Evolutionary conservation across 2,329 filamentous ascomycete genomes (phyloP).

Genomic region (Scorias spongiosa): DNA sequence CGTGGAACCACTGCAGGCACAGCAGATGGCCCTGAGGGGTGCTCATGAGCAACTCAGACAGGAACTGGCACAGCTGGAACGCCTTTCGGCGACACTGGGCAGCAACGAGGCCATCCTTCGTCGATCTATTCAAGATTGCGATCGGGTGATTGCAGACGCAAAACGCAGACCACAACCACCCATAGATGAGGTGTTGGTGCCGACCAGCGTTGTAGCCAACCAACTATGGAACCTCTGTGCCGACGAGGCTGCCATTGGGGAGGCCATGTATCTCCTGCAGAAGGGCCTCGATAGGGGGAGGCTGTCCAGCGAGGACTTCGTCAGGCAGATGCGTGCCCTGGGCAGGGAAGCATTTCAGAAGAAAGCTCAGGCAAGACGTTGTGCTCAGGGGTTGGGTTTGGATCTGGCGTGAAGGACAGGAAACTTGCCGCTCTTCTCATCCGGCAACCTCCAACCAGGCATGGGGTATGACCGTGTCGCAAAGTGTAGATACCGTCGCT

Average conservation of each 20-base stretch:
- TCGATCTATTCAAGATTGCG: constrained; percentile 62
- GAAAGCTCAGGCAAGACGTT: constrained; percentile 66
- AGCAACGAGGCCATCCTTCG: constrained; percentile 68
- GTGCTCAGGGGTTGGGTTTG: constrained; percentile 61
- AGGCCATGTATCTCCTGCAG: constrained; percentile 72
- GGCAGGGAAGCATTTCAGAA: constrained; percentile 72
- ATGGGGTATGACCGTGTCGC: no score
- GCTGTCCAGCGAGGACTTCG: constrained; percentile 57
- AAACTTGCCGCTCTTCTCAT: no score
- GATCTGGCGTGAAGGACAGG: constrained; percentile 10
- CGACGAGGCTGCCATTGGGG: constrained; percentile 73
- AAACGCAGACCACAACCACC: constrained; percentile 53
- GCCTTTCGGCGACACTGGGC: constrained; percentile 54
- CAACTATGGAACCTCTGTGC: constrained; percentile 82
- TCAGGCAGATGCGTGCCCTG: constrained; percentile 55
- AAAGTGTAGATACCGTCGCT: no score
- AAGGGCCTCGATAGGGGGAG: constrained; percentile 59
- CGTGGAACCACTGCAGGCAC: constrained; percentile 60
- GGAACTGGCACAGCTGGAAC: constrained; percentile 56
- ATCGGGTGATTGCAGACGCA: constrained; percentile 61
- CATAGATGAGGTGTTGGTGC: constrained; percentile 84
- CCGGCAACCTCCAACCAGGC: no score
- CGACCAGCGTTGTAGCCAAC: constrained; percentile 80
- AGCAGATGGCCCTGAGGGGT: constrained; percentile 59
- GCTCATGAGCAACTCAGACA: constrained; percentile 55